These are phyloP conservation scores for Xerocomus potaroensis DNA, from an alignment of 768 basidiomycete genomes.

Conservation along the genomic window DNA sequence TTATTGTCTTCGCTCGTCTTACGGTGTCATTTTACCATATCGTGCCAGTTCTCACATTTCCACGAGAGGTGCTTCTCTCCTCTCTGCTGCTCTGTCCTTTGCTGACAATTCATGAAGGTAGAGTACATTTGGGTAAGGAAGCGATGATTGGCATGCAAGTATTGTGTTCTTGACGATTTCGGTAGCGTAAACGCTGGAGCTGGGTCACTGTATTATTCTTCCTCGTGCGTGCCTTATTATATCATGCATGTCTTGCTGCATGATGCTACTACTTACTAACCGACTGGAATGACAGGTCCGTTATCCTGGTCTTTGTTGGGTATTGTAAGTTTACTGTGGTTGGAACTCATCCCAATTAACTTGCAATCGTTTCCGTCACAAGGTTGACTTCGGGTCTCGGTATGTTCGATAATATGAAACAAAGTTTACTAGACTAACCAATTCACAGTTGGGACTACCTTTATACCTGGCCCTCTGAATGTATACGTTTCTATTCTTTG, in stretches of 20 bases:
- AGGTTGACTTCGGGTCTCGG: neutral
- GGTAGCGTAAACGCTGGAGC: neutral
- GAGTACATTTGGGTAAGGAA: conserved; percentile 4
- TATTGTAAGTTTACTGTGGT: neutral
- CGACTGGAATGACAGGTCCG: neutral
- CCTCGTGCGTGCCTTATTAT: neutral
- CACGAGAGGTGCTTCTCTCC: neutral
- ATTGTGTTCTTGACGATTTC: neutral
- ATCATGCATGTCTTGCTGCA: too few species aligned
- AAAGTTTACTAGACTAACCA: neutral
- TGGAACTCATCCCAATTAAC: too few species aligned
- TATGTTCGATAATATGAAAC: neutral
- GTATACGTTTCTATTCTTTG: neutral
- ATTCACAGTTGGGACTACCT: neutral
- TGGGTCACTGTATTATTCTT: conserved; percentile 1
- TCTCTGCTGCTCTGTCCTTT: neutral
- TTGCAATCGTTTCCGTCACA: too few species aligned
- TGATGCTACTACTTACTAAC: too few species aligned
- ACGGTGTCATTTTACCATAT: neutral
- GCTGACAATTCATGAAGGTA: neutral
- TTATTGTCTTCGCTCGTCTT: neutral
- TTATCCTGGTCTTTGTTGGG: conserved; percentile 4
- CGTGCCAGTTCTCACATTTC: conserved; percentile 20
- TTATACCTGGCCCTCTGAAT: neutral
- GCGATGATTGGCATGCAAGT: neutral